Conservation (phyloP, 129 eudicot genomes). For the Scalesia atractyloides region DNA sequence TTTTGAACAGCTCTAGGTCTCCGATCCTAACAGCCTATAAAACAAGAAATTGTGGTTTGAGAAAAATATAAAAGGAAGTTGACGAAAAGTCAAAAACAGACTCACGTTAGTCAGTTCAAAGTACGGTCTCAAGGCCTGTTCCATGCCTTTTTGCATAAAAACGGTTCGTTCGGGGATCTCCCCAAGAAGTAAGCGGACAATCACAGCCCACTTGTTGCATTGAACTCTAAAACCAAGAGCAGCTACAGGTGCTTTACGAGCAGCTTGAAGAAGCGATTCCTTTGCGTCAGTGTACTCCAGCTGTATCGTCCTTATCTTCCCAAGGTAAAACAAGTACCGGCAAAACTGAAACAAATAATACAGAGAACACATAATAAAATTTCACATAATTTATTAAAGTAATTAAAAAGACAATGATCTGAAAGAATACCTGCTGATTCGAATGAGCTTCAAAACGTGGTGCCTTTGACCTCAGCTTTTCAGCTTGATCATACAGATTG, state of each 20-base stretch:
- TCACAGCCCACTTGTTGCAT: constrained; percentile 99
- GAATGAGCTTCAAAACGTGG: constrained; percentile 99
- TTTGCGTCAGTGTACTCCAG: constrained; percentile 98
- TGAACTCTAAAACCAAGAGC: constrained; percentile 96
- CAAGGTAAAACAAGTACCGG: constrained; percentile 92
- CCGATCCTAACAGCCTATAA: constrained; percentile 96
- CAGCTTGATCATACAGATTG: constrained; percentile 96
- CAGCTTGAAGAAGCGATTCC: constrained; percentile 97
- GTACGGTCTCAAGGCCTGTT: constrained; percentile 88
- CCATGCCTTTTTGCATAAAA: constrained; percentile 99
- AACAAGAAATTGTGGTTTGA: constrained; percentile 5
- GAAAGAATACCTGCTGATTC: constrained; percentile 80
- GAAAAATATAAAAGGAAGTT: neutral
- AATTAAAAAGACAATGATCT: neutral
- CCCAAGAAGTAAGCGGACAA: constrained; percentile 84
- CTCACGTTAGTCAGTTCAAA: constrained; percentile 99
- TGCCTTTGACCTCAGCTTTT: constrained; percentile 96
- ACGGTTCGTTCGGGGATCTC: constrained; percentile 97
- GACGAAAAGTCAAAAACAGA: neutral
- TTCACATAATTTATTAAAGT: neutral
- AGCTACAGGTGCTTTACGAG: constrained; percentile 94
- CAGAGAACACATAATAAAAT: neutral
- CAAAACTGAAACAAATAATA: constrained; percentile 64
- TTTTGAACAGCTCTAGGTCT: constrained; percentile 82
- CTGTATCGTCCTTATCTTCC: constrained; percentile 94